phyloP scores from a whole-genome alignment of 192 early-diverging fungal species.

The Rhizophagus sp. region DNA sequence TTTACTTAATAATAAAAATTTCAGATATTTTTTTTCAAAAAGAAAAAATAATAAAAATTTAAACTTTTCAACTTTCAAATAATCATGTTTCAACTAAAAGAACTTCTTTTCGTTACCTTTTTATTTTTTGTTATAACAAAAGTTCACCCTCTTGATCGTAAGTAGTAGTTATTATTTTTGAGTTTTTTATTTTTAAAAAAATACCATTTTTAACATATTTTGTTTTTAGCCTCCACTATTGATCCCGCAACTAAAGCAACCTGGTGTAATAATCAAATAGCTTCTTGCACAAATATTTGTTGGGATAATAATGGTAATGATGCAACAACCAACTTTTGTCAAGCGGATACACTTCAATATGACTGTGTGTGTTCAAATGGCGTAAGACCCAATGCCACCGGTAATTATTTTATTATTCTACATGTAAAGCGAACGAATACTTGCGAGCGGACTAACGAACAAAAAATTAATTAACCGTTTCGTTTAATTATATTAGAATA shows the following conservation, averaged over 20 bases:
- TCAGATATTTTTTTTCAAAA: no score
- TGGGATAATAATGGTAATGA: neutral
- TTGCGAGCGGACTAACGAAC: no score
- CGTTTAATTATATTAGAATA: constrained; percentile 27
- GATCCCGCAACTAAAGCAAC: constrained; percentile 6
- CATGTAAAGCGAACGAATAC: neutral
- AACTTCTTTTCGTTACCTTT: neutral
- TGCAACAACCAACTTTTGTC: constrained; percentile 9
- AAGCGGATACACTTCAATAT: neutral
- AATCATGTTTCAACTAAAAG: neutral
- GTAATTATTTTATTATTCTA: constrained; percentile 10
- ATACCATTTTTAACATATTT: neutral
- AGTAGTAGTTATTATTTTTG: neutral
- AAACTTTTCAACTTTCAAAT: no score
- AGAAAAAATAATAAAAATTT: no score
- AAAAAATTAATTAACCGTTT: neutral
- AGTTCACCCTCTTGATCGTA: neutral
- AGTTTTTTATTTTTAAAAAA: no score
- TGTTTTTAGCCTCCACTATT: constrained; percentile 10
- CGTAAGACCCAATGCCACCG: constrained; percentile 7
- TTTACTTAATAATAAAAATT: no score
- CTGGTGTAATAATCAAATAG: constrained; percentile 32
- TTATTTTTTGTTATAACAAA: neutral
- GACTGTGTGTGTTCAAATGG: constrained; percentile 23
- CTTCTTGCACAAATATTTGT: constrained; percentile 30